These are phyloP conservation scores for Fusarium ramigenum DNA, from an alignment of 2,329 filamentous ascomycete genomes.

Conservation along the genomic window DNA sequence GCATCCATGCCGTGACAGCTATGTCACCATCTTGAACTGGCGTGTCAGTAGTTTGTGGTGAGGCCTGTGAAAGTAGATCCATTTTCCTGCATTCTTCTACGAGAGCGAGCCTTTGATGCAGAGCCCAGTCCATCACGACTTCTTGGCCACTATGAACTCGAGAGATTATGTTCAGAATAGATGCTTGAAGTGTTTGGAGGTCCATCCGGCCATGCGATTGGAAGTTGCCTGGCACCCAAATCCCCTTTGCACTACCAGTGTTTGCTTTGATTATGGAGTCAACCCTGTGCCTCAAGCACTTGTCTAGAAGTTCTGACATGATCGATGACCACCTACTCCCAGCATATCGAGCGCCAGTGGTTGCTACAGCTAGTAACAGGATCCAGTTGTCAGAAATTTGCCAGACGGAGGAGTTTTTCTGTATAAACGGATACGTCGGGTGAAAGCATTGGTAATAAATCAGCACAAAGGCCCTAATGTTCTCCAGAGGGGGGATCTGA, in stretches of 20 bases:
- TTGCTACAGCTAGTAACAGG: constrained; percentile 5
- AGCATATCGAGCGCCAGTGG: constrained; percentile 4
- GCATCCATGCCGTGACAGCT: background rate
- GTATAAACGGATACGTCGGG: constrained; percentile 27
- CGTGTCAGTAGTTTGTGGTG: background rate
- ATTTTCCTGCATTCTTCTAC: constrained; percentile 9
- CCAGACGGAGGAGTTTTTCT: background rate
- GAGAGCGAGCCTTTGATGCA: constrained; percentile 1
- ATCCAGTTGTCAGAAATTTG: background rate
- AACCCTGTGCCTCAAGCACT: background rate
- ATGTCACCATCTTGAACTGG: background rate
- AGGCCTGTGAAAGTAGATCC: background rate
- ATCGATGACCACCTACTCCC: background rate
- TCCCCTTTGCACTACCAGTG: background rate
- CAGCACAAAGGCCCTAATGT: constrained; percentile 7
- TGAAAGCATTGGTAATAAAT: constrained; percentile 31
- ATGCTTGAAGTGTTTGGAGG: constrained; percentile 3
- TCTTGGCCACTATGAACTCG: constrained; percentile 8
- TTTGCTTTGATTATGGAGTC: background rate
- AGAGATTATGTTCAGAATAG: background rate
- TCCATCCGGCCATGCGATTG: background rate
- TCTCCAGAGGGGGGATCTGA: constrained; percentile 9
- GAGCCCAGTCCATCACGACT: background rate
- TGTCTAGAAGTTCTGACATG: constrained; percentile 4
- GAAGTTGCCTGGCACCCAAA: constrained; percentile 1